phyloP scores from a whole-genome alignment of 2,329 filamentous ascomycete genomes.

The Claviceps sorghi region DNA sequence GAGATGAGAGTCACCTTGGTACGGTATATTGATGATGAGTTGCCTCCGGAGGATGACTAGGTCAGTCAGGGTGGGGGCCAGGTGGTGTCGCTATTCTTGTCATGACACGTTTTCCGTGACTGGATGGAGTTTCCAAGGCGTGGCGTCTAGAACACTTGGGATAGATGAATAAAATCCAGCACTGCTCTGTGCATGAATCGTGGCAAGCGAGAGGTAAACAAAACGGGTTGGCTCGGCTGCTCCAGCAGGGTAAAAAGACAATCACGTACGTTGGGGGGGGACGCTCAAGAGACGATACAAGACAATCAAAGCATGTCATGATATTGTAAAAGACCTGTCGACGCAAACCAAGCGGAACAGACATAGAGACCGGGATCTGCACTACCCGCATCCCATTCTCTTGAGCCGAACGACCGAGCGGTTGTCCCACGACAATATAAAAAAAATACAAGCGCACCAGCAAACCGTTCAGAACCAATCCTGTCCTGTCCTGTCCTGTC shows the following conservation, averaged over 20 bases:
- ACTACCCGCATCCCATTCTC: not conserved
- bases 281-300: not conserved
- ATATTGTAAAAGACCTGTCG: constrained; percentile 3
- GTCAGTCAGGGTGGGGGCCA: not conserved
- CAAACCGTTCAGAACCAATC: not conserved
- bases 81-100: not conserved
- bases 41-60: constrained; percentile 91
- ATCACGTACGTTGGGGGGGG: no score
- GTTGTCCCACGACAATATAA: not conserved
- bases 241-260: no score
- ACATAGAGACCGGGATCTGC: not conserved
- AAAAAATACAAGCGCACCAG: not conserved
- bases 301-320: constrained; percentile 1
- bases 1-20: constrained; percentile 91
- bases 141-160: no score
- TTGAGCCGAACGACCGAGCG: not conserved
- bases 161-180: no score
- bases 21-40: constrained; percentile 91
- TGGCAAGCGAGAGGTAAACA: no score
- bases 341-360: constrained; percentile 3
- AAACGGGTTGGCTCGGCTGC: not conserved
- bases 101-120: not conserved
- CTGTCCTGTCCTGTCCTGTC: not conserved
- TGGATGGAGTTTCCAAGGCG: not conserved
- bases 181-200: no score